Evolutionary conservation across 202 grass and related monocot species (phyloP), one percentile per base, ranked within the genome.

Genomic region (Musa balbisiana): DNA sequence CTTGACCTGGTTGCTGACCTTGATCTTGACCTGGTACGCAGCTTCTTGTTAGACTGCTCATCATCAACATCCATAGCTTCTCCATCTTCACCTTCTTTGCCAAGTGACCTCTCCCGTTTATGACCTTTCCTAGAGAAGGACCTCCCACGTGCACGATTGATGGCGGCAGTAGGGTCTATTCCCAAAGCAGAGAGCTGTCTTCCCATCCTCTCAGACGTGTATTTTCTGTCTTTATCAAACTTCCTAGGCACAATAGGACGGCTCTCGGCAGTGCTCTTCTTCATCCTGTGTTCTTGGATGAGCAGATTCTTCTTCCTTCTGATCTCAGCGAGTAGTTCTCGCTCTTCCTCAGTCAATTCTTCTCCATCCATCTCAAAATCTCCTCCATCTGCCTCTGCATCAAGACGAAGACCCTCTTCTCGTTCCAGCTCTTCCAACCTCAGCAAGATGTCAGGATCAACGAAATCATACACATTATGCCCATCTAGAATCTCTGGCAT

Each of bases 401-500:
- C 81, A 51, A 98, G 86, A 73, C 83, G 83, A 72, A 91, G 69
- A 53, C 94, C 94, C 65, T 98, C 94, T 81, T 93, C 90, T 66
- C 86, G 84, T 80, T 98, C 91, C 75, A 98, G 82, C 26, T 93
- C 94, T 72, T 93, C 83, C 72, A 88, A 87, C 81, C 90, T 89
- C 73, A 85, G 78, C 24, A 93, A 23, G 69, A 98, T 98, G 86
- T 98, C 90, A 1, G 87, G 90, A 85, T 98, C 94, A 69, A 98
- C 77, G 74, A 98, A 98, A 93, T 98, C 94, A 8, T 84, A 82
- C 79, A 98, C 81, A 33, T 98, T 93, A 67, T 98, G 94, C 8
- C 90, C 94, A 81, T 98, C 91, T 58, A 97, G 64, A 81, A 97
- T 93, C 89, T 93, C 93, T 53, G 93, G 93, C 26, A 97, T 82